Evolutionary conservation across 495 filamentous ascomycete genomes (phyloP).

Genomic region (Clohesyomyces aquaticus): DNA sequence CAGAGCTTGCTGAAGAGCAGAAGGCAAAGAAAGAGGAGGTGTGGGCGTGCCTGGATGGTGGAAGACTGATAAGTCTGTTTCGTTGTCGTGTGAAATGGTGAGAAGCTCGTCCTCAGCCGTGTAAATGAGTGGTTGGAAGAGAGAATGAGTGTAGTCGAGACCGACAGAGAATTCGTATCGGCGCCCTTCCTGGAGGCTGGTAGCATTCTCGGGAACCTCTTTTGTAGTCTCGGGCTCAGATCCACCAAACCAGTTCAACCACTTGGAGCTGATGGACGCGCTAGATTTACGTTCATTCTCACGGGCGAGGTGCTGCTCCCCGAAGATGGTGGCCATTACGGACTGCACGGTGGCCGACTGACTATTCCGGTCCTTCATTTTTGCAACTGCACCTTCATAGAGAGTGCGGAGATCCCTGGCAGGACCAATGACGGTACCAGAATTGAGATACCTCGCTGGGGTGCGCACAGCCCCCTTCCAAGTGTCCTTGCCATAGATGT

Average conservation of each 20-base stretch:
- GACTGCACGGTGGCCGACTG: constrained; percentile 35
- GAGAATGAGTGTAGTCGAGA: constrained; percentile 39
- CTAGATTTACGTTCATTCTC: constrained; percentile 19
- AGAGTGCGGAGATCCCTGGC: constrained; percentile 38
- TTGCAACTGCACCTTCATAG: constrained; percentile 37
- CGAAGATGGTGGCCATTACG: constrained; percentile 43
- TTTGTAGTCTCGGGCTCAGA: neutral
- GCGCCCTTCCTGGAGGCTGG: neutral
- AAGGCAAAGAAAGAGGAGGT: constrained; percentile 24
- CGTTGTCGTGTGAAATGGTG: constrained; percentile 29
- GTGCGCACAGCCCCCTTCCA: constrained; percentile 52
- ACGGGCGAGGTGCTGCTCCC: constrained; percentile 42
- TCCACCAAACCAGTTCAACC: constrained; percentile 50
- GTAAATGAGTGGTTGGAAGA: constrained; percentile 46
- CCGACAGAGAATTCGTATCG: constrained; percentile 40
- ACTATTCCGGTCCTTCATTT: constrained; percentile 31
- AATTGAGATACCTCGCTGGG: constrained; percentile 52
- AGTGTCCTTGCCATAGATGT: constrained; percentile 62
- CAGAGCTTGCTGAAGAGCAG: constrained; percentile 18
- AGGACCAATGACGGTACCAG: constrained; percentile 45
- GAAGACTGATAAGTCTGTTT: constrained; percentile 20
- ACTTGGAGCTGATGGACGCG: constrained; percentile 47
- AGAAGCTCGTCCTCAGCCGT: constrained; percentile 32
- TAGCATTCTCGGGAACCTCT: neutral
- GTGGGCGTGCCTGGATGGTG: constrained; percentile 29